Evolutionary conservation across 2,329 filamentous ascomycete genomes (phyloP).

Genomic region (Colletotrichum orchidophilum): DNA sequence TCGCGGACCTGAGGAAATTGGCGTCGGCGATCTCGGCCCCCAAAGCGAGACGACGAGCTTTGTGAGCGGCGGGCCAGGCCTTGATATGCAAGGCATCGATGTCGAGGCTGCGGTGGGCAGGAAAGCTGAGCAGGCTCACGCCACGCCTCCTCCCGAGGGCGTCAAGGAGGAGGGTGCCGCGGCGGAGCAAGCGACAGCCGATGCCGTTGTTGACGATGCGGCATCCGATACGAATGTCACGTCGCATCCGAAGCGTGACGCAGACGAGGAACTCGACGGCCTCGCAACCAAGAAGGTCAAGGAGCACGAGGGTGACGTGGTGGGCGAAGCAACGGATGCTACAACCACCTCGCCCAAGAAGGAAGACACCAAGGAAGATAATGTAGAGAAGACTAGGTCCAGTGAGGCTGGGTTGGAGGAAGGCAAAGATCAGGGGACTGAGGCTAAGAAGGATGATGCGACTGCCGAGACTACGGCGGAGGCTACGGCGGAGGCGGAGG

Average conservation of each 20-base stretch:
- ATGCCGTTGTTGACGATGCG: constrained; percentile 36
- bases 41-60: constrained; percentile 60
- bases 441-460: background rate
- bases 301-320: constrained; percentile 45
- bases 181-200: constrained; percentile 31
- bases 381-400: background rate
- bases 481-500: background rate
- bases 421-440: constrained; percentile 1
- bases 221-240: constrained; percentile 45
- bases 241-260: constrained; percentile 64
- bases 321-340: constrained; percentile 20
- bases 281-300: constrained; percentile 58
- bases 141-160: constrained; percentile 41
- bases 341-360: background rate
- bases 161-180: constrained; percentile 31
- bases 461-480: background rate
- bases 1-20: constrained; percentile 84
- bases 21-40: constrained; percentile 85
- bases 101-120: constrained; percentile 70
- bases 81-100: constrained; percentile 66
- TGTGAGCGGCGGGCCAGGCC: constrained; percentile 47
- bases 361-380: constrained; percentile 12
- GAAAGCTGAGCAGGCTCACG: constrained; percentile 45
- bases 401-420: constrained; percentile 2
- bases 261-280: constrained; percentile 56